These are phyloP conservation scores for Lachnellula subtilissima DNA, from an alignment of 2,329 filamentous ascomycete genomes.

Conservation along the genomic window DNA sequence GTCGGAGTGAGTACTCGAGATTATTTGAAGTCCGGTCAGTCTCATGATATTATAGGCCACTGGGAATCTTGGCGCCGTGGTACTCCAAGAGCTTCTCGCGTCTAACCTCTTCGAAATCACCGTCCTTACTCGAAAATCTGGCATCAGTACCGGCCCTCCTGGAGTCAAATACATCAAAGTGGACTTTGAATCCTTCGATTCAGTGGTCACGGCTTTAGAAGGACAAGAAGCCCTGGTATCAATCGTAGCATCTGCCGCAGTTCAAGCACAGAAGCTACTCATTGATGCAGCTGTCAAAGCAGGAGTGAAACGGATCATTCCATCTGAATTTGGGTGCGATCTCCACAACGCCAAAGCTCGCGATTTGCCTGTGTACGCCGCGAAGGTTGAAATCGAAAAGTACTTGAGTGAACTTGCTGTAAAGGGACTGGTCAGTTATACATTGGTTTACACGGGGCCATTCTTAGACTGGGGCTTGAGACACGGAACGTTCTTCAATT, in stretches of 20 bases:
- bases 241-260: constrained; percentile 33
- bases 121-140: constrained; percentile 41
- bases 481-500: constrained; percentile 41
- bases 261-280: constrained; percentile 43
- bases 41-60: constrained; percentile 14
- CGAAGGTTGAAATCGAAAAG: constrained; percentile 44
- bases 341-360: constrained; percentile 35
- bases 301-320: constrained; percentile 56
- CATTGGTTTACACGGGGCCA: constrained; percentile 43
- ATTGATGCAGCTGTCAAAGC: constrained; percentile 54
- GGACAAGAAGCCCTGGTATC: constrained; percentile 55
- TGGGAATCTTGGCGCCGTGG: constrained; percentile 19
- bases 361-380: constrained; percentile 45
- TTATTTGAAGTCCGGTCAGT: background rate
- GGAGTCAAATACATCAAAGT: constrained; percentile 42
- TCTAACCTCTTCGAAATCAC: constrained; percentile 39
- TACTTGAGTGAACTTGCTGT: constrained; percentile 36
- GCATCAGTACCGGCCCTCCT: constrained; percentile 13
- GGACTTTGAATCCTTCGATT: constrained; percentile 39
- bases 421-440: constrained; percentile 47
- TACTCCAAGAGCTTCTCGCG: constrained; percentile 21
- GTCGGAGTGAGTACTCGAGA: constrained; percentile 18
- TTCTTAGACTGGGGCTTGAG: constrained; percentile 55
- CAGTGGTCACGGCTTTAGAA: constrained; percentile 42
- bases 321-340: constrained; percentile 49